These are phyloP conservation scores for Zygosaccharomyces pseudobailii DNA, from an alignment of 1,139 yeast species.

Conservation along the genomic window DNA sequence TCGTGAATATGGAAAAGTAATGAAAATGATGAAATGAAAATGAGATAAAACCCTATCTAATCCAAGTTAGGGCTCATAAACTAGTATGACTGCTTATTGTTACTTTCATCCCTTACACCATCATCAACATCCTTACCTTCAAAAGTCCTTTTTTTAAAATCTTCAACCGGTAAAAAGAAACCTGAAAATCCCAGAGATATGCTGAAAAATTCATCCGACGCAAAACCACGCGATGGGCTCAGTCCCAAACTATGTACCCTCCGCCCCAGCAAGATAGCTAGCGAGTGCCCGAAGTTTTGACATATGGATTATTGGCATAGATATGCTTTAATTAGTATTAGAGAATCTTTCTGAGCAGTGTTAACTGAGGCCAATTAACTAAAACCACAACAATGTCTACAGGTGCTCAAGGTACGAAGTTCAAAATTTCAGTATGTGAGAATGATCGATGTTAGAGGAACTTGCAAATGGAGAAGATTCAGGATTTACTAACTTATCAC, in stretches of 20 bases:
- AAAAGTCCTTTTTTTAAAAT: too few relatives aligned
- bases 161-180: neutral
- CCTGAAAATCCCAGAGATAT: neutral
- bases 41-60: neutral
- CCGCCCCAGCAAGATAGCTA: conserved; percentile 2
- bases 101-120: neutral
- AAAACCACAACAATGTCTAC: conserved; percentile 54
- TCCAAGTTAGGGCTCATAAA: neutral
- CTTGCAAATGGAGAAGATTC: neutral
- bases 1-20: neutral
- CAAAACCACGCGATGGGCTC: conserved; percentile 1
- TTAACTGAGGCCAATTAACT: conserved; percentile 15
- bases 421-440: conserved; percentile 94
- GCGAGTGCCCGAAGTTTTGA: neutral
- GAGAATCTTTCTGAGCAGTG: neutral
- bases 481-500: conserved; percentile 27
- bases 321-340: neutral
- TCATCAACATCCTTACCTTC: too few relatives aligned
- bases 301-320: neutral
- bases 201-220: conserved; percentile 1
- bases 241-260: neutral
- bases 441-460: neutral
- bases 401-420: conserved; percentile 99
- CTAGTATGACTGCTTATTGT: neutral
- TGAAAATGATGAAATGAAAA: neutral